A percentile compares a stretch with the other conserved stretches of the same genome.
Conservation (phyloP, 805 yeast species). For the Starmerella geochares region DNA sequence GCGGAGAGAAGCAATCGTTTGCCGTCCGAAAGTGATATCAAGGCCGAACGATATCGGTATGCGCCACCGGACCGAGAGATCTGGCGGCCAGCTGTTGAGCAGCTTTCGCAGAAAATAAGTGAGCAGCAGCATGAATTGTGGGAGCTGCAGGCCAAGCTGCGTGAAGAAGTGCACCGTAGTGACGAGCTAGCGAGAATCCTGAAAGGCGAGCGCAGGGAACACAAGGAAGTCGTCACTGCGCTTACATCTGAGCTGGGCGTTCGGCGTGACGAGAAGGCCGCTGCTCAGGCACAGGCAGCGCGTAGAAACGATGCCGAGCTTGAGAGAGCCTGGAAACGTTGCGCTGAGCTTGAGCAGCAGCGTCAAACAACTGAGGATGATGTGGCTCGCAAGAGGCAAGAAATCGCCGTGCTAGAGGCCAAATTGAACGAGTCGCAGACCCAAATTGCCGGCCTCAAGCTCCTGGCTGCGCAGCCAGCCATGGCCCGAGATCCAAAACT, state of each 20-base stretch:
- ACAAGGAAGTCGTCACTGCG: slow-evolving; percentile 12
- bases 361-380: background rate
- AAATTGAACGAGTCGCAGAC: background rate
- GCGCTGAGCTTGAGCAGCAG: slow-evolving; percentile 3
- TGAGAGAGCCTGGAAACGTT: slow-evolving; percentile 4
- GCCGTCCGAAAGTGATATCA: background rate
- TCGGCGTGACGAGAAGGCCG: background rate
- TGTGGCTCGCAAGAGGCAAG: background rate
- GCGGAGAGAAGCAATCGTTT: background rate
- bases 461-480: background rate
- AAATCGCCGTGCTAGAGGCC: background rate
- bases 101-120: slow-evolving; percentile 10
- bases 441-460: background rate
- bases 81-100: slow-evolving; percentile 7
- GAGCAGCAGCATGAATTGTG: slow-evolving; percentile 15
- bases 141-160: slow-evolving; percentile 12
- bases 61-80: slow-evolving; percentile 2
- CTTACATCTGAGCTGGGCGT: slow-evolving; percentile 3
- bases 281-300: background rate
- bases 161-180: slow-evolving; percentile 11
- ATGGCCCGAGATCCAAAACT: background rate
- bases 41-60: slow-evolving; percentile 3
- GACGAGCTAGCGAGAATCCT: slow-evolving; percentile 1
- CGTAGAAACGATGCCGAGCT: background rate
- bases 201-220: slow-evolving; percentile 10